Percentiles rank a stretch among this genome's conserved stretches.
Conservation (phyloP, 352 stramenopile species). For the Aphanomyces invadans region DNA sequence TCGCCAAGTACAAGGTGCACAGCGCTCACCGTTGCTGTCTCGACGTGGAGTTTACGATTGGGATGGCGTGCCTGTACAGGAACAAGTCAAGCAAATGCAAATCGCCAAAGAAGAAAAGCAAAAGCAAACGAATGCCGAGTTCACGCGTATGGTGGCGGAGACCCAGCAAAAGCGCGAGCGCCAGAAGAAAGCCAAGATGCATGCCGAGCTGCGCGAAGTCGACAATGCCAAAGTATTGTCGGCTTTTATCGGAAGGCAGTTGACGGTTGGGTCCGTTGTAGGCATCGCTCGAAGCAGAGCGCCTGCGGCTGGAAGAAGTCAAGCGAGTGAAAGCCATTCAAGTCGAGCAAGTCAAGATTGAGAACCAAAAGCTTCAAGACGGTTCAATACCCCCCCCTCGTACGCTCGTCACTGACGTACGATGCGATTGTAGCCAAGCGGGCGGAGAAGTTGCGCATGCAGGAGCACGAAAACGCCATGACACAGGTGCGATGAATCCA, state of each 20-base stretch:
- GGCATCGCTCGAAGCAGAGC: constrained; percentile 13
- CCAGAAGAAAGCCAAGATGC: not conserved
- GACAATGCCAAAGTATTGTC: constrained; percentile 12
- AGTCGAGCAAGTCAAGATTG: constrained; percentile 22
- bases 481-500: not conserved
- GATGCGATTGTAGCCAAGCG: not conserved
- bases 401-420: too few species aligned
- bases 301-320: constrained; percentile 4
- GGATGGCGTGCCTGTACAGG: too few species aligned
- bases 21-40: too few species aligned
- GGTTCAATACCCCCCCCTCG: too few species aligned
- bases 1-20: not conserved
- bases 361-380: constrained; percentile 20
- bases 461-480: constrained; percentile 1
- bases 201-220: constrained; percentile 15
- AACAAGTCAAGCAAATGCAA: constrained; percentile 5
- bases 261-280: not conserved
- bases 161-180: not conserved
- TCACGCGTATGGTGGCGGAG: constrained; percentile 12
- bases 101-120: constrained; percentile 18
- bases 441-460: not conserved
- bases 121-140: constrained; percentile 5
- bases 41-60: too few species aligned
- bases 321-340: constrained; percentile 18
- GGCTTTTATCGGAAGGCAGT: too few species aligned